These are phyloP conservation scores for Chaetomidium leptoderma DNA, from an alignment of 495 filamentous ascomycete species.

Conservation along the genomic window DNA sequence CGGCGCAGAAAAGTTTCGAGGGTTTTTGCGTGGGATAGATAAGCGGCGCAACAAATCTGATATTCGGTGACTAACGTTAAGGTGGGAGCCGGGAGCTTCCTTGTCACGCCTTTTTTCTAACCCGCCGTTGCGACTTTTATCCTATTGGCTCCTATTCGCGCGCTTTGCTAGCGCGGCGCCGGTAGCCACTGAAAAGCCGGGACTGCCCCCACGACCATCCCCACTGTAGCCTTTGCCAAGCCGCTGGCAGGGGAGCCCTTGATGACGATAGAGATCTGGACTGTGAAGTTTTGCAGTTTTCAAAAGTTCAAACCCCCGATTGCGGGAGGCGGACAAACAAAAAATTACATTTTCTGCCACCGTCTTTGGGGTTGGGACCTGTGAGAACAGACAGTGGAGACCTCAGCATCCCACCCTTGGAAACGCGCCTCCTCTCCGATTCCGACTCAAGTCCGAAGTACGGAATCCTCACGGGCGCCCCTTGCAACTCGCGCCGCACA, in stretches of 20 bases:
- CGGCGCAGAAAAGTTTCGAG: conserved; percentile 1
- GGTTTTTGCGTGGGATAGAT: conserved; percentile 8
- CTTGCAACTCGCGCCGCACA: no score
- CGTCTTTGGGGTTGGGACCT: neutral
- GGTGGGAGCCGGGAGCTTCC: conserved; percentile 11
- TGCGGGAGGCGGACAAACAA: neutral
- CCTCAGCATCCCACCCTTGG: neutral
- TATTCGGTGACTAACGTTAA: conserved; percentile 21
- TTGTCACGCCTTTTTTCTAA: conserved; percentile 10
- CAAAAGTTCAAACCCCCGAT: conserved; percentile 3
- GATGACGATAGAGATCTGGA: conserved; percentile 18
- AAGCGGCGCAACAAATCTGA: conserved; percentile 13
- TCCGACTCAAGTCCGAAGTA: conserved; percentile 4
- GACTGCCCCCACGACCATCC: conserved; percentile 12
- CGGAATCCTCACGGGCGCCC: no score
- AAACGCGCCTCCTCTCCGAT: neutral
- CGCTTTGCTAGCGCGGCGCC: neutral
- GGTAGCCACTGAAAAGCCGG: conserved; percentile 6
- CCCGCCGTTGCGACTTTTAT: conserved; percentile 16
- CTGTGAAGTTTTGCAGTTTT: neutral
- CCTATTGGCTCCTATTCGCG: conserved; percentile 21
- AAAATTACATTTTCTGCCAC: conserved; percentile 18
- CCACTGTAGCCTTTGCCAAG: conserved; percentile 12
- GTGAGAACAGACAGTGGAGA: conserved; percentile 2
- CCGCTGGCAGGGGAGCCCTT: neutral